Evolutionary conservation across 1,284 basidiomycete species (phyloP).

Genomic region (Athelia psychrophila): DNA sequence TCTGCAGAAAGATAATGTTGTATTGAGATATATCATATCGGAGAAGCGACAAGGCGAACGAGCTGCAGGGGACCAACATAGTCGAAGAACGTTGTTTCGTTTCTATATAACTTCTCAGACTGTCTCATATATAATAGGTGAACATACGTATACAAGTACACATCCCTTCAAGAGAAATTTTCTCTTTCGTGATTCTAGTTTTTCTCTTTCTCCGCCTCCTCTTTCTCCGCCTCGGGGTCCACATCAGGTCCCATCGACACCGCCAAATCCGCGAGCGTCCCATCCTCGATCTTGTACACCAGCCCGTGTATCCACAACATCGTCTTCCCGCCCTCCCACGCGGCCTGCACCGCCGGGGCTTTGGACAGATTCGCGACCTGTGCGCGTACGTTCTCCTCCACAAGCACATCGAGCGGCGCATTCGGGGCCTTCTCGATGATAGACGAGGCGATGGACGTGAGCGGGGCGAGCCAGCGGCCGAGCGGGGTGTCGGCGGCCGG

Average conservation of each 20-base stretch:
- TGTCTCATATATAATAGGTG: no score
- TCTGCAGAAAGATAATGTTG: no score
- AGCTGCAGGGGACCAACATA: no score
- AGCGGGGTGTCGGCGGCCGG: conserved; percentile 46
- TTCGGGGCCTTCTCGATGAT: conserved; percentile 38
- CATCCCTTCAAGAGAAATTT: no score
- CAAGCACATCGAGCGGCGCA: conserved; percentile 49
- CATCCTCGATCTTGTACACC: conserved; percentile 77
- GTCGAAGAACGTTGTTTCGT: no score
- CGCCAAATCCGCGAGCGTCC: conserved; percentile 68
- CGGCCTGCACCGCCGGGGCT: conserved; percentile 59
- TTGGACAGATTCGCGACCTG: conserved; percentile 75
- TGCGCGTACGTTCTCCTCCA: conserved; percentile 74
- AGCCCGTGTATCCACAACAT: conserved; percentile 76
- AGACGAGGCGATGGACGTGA: conserved; percentile 54
- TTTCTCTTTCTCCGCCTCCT: no score
- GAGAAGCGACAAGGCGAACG: no score
- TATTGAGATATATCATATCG: no score
- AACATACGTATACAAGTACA: no score
- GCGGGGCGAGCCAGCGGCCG: conserved; percentile 70
- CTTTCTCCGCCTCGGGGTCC: no score
- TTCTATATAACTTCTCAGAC: no score
- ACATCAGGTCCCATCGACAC: conserved; percentile 41
- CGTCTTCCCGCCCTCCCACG: conserved; percentile 68
- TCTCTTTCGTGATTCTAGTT: no score